These are phyloP conservation scores for Exobasidium cylindrosporum DNA, from an alignment of 1,284 basidiomycete species.

Conservation along the genomic window DNA sequence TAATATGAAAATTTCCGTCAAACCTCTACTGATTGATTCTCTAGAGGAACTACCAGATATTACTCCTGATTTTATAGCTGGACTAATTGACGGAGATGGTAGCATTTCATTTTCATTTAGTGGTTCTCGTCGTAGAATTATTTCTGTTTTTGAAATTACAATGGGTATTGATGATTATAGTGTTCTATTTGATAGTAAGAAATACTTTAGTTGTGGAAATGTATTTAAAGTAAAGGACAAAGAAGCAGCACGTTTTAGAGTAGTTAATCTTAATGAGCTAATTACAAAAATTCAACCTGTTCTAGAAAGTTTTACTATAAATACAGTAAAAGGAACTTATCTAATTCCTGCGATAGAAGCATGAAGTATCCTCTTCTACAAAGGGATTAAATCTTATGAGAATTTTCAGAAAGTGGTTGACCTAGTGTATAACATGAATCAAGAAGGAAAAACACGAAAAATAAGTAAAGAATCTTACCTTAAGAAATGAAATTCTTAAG, in stretches of 20 bases:
- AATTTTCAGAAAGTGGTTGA: background rate
- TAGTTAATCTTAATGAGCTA: background rate
- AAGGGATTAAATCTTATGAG: background rate
- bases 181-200: background rate
- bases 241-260: background rate
- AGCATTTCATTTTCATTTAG: conserved; percentile 7
- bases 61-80: conserved; percentile 2
- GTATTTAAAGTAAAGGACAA: background rate
- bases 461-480: background rate
- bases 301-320: background rate
- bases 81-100: conserved; percentile 5
- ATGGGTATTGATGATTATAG: background rate
- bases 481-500: background rate
- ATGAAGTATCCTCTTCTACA: background rate
- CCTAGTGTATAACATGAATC: background rate
- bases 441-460: background rate
- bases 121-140: conserved; percentile 17
- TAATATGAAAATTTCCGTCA: too few species aligned
- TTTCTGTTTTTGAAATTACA: conserved; percentile 14
- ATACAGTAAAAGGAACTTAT: background rate
- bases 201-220: background rate
- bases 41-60: too few species aligned
- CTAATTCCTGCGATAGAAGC: background rate
- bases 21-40: too few species aligned
- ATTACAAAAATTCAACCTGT: background rate